phyloP scores from a whole-genome alignment of 148 eudicot species.

The Drosera capensis region DNA sequence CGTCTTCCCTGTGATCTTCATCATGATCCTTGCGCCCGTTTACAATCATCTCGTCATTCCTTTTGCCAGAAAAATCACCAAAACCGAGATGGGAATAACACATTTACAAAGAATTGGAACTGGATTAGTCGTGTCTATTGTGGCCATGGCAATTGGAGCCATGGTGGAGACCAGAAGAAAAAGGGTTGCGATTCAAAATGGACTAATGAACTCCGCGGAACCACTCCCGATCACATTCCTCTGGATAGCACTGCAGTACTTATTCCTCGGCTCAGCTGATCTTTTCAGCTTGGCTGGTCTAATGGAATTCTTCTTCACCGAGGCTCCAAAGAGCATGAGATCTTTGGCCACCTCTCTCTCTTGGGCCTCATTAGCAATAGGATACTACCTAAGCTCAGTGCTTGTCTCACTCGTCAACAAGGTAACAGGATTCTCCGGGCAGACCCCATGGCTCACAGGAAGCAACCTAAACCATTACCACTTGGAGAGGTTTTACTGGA shows the following conservation, averaged over 20 bases:
- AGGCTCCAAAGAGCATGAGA: conserved; percentile 72
- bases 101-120: conserved; percentile 68
- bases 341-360: conserved; percentile 80
- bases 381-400: conserved; percentile 78
- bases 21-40: conserved; percentile 55
- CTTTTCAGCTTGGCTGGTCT: conserved; percentile 79
- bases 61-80: conserved; percentile 6
- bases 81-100: conserved; percentile 19
- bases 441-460: conserved; percentile 67
- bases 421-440: conserved; percentile 24
- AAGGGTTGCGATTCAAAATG: conserved; percentile 23
- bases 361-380: conserved; percentile 83
- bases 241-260: conserved; percentile 69
- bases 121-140: conserved; percentile 50
- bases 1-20: conserved; percentile 65
- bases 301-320: conserved; percentile 92
- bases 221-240: conserved; percentile 71
- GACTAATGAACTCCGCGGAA: conserved; percentile 30
- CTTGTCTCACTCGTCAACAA: conserved; percentile 49
- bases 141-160: conserved; percentile 82
- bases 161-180: conserved; percentile 54
- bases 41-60: conserved; percentile 13
- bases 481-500: conserved; percentile 75
- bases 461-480: conserved; percentile 56
- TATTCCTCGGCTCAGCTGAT: conserved; percentile 87